Evolutionary conservation across 2,329 filamentous ascomycete species (phyloP).

Genomic region (Ceratocystis smalleyi): DNA sequence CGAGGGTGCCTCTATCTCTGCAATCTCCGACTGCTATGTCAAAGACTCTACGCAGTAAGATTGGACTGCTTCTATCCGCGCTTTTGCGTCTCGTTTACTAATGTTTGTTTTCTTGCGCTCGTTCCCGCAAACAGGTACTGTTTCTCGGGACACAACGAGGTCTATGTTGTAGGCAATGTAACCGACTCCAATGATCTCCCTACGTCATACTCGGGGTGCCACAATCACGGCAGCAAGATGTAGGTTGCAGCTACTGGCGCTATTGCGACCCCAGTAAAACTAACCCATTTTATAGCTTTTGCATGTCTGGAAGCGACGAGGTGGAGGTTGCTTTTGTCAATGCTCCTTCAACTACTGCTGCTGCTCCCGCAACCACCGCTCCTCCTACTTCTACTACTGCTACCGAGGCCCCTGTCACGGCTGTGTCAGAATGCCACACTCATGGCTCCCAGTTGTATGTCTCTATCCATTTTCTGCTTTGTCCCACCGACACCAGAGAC

Average conservation of each 20-base stretch:
- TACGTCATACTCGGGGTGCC: slow-evolving; percentile 48
- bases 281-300: slow-evolving; percentile 19
- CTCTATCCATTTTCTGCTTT: neutral
- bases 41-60: slow-evolving; percentile 12
- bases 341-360: slow-evolving; percentile 17
- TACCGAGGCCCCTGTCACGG: slow-evolving; percentile 22
- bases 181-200: slow-evolving; percentile 42
- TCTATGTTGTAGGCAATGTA: slow-evolving; percentile 29
- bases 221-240: slow-evolving; percentile 43
- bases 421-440: slow-evolving; percentile 29
- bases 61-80: neutral
- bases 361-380: slow-evolving; percentile 12
- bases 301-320: slow-evolving; percentile 30
- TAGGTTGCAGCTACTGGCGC: slow-evolving; percentile 26
- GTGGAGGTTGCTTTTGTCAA: slow-evolving; percentile 24
- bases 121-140: slow-evolving; percentile 27
- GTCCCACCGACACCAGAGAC: neutral
- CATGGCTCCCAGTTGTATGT: slow-evolving; percentile 29
- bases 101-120: neutral
- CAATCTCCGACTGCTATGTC: slow-evolving; percentile 13
- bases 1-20: neutral
- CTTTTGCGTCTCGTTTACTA: neutral
- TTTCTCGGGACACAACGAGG: slow-evolving; percentile 29
- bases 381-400: neutral
- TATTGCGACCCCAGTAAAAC: neutral